Percentiles rank a stretch among this genome's conserved stretches.
Conservation (phyloP, 2,329 filamentous ascomycete genomes). For the Diplodia corticola region DNA sequence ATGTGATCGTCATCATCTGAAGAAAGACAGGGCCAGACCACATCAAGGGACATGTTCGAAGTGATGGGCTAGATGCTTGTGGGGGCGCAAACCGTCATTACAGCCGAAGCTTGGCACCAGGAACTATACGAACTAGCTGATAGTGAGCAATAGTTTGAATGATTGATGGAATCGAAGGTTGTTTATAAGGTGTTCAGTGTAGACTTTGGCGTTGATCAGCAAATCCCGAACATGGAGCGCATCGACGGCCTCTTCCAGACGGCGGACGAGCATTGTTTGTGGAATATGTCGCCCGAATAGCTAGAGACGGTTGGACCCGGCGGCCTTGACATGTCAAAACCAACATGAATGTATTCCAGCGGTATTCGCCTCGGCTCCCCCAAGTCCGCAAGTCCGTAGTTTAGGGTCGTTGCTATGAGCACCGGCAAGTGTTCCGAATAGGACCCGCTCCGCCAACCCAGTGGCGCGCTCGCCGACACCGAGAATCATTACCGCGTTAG, state of each 20-base stretch:
- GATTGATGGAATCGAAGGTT: background rate
- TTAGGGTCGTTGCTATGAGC: background rate
- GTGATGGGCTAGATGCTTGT: background rate
- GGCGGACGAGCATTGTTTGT: background rate
- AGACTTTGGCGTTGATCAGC: background rate
- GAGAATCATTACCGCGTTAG: background rate
- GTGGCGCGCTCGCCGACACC: background rate
- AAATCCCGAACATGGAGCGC: background rate
- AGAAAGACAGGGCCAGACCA: background rate
- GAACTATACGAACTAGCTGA: background rate
- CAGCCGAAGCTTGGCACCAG: background rate
- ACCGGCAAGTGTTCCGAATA: background rate
- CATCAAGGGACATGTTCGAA: background rate
- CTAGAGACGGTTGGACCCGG: background rate
- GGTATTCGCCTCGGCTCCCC: background rate
- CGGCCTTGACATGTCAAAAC: background rate
- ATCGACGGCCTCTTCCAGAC: background rate
- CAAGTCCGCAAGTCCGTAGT: background rate
- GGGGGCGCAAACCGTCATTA: background rate
- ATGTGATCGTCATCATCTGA: too few relatives aligned
- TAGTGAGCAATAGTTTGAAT: background rate
- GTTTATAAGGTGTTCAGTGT: too few relatives aligned
- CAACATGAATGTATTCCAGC: background rate
- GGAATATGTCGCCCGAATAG: background rate
- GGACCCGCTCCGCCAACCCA: background rate